Evolutionary conservation across 2,329 filamentous ascomycete genomes (phyloP), one percentile per base, ranked within the genome.

Genomic region (Alternaria sp.): DNA sequence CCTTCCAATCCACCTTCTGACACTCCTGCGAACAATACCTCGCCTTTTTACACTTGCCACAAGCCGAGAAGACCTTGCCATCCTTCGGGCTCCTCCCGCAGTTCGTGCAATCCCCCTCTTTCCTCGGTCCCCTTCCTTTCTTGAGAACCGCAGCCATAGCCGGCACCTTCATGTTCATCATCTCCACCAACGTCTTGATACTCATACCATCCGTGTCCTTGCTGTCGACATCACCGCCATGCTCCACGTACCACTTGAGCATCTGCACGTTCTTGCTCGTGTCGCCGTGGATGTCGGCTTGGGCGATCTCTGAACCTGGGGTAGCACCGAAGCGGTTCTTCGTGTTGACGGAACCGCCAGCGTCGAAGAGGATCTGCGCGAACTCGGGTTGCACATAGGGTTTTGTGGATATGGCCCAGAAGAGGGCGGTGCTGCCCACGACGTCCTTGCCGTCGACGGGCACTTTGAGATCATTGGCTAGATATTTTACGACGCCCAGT

Each of bases 181-280:
- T 67, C n/a, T 64, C 61, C 1, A 68, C 59, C 56, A 71, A 23
- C 19, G 52, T 59, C 44, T 57, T 61, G 47, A 65, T 59, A 32
- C 50, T 68, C 55, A 69, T 63, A 3, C 68, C 68, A 54, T 71
- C 67, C 4, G 57, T 61, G 17, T 71, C 68, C 30, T 66, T 70
- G 25, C 49, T 61, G 17, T 68, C 59, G 7, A 71, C 61, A 49
- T 71, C 65, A 2, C 68, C 67, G 4, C 68, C 68, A 49, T 71
- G 67, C 53, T 64, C 49, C 5, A 69, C 46, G 32, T 59, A 70
- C 68, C 67, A 71, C 56, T 49, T 57, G 46, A 71, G 47, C 67
- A 68, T 69, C 23, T 56, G 58, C 30, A 67, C 63, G 46, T 62
- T 66, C 26, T 54, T 56, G 21, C 12, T 49, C 17, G 63, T 62